Evolutionary conservation across 345 rosid genomes (phyloP), one percentile per base, ranked within the genome.

Genomic region (Citrus trifoliata): DNA sequence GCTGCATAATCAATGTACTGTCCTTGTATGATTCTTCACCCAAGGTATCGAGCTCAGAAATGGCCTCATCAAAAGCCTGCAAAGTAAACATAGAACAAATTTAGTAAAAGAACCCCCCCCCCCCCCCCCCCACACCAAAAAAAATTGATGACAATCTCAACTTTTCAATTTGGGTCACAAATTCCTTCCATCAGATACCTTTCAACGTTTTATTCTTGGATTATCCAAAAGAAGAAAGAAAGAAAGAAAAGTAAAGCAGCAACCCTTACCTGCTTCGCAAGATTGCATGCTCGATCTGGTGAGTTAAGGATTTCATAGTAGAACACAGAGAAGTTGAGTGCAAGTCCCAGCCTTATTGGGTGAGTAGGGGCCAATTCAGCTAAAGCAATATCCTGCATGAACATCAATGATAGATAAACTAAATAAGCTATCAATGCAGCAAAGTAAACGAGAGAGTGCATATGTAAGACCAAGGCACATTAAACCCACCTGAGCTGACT

Each of bases 21-120:
- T 96, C 98, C 89, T 94, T 94, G 97, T 96, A 96, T 46, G 98
- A 94, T 82, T 96, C 99, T 88, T 96, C 99, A 13, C 98, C 98
- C 83, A 96, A 72, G 14, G 98, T 93, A 81, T 96, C 98, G 77
- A 96, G 87, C 92, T 94, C 98, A 78, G 99, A 87, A 77, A 95
- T 95, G 69, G 98, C 99, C 88, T 94, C 99, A 67, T 96, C 99
- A 75, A 94, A 96, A 18, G 99, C 98, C 99, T 94, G 86, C 19
- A 74, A 63, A 24, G 70, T 27, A 42, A 51, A 63, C 75, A 19
- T 58, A 13, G 55, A 16, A 27, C 55, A 24, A 28, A 66, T 65
- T 63, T 75, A 28, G 4, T 30, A 25, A 4, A 55, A 77, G 72
- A 42, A 12, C 14, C 4, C 1, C 21, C n/a, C 35, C 37, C 37